These are phyloP conservation scores for Tetracentron sinense DNA, from an alignment of 164 flowering plant species.

Conservation along the genomic window DNA sequence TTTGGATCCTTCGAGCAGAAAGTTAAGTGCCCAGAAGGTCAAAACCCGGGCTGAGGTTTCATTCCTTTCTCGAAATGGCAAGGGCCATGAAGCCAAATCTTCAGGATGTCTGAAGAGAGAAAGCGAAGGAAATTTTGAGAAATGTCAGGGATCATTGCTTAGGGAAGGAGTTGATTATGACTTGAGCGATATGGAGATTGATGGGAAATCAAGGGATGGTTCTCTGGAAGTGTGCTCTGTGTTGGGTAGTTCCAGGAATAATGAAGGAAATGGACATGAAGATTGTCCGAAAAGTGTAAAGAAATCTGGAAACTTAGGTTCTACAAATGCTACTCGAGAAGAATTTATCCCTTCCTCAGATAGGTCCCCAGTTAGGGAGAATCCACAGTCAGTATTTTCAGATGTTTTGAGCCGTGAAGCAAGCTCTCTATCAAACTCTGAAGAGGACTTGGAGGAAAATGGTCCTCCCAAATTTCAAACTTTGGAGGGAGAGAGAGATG, in stretches of 20 bases:
- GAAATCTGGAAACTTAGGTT: background rate
- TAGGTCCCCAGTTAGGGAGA: too few species aligned
- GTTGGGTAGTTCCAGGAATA: constrained; percentile 13
- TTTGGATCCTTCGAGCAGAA: background rate
- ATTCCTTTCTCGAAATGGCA: constrained; percentile 17
- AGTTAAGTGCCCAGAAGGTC: constrained; percentile 23
- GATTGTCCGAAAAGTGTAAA: constrained; percentile 1
- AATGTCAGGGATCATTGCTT: constrained; percentile 1
- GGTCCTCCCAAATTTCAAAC: constrained; percentile 1
- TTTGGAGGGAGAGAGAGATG: constrained; percentile 1
- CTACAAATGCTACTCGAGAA: too few species aligned
- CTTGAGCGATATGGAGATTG: constrained; percentile 36
- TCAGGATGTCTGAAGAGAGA: constrained; percentile 19
- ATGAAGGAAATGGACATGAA: constrained; percentile 18
- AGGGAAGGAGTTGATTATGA: constrained; percentile 21
- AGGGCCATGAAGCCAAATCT: constrained; percentile 18
- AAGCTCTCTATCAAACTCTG: too few species aligned
- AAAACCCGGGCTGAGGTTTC: constrained; percentile 31
- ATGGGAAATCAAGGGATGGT: constrained; percentile 29
- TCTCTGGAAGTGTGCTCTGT: constrained; percentile 28
- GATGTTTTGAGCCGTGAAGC: too few species aligned
- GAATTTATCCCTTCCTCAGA: too few species aligned
- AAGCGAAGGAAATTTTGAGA: constrained; percentile 13
- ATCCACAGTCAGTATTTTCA: too few species aligned
- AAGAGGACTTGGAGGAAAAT: constrained; percentile 11